Conservation (phyloP, 768 basidiomycete genomes). For the Leccinum rimulosum region DNA sequence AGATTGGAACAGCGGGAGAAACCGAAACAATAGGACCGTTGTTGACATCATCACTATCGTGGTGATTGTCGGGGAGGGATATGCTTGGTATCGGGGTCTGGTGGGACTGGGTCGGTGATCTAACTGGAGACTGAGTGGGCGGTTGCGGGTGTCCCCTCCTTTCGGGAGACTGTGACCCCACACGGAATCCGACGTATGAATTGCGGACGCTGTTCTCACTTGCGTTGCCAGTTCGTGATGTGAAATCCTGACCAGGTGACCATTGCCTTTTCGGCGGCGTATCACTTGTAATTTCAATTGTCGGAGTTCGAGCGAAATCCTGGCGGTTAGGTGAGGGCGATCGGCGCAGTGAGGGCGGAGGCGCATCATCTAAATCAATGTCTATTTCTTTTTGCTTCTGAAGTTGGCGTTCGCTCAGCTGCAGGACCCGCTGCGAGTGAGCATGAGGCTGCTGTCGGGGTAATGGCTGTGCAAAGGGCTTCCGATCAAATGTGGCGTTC, state of each 20-base stretch:
- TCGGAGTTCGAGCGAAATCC: conserved; percentile 18
- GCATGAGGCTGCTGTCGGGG: conserved; percentile 10
- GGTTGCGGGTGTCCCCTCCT: conserved; percentile 7
- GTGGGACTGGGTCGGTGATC: conserved; percentile 4
- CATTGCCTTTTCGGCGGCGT: conserved; percentile 28
- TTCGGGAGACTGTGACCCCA: conserved; percentile 18
- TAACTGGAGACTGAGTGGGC: background rate
- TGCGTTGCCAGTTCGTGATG: conserved; percentile 11
- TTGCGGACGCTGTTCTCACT: conserved; percentile 8
- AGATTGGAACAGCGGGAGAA: conserved; percentile 24
- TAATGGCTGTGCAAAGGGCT: conserved; percentile 12
- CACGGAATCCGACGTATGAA: conserved; percentile 5
- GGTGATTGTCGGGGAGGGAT: conserved; percentile 28
- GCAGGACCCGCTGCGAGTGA: conserved; percentile 14
- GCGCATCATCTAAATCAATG: conserved; percentile 43
- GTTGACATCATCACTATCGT: conserved; percentile 1
- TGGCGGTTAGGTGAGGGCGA: conserved; percentile 31
- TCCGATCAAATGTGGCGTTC: conserved; percentile 25
- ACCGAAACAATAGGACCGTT: conserved; percentile 29
- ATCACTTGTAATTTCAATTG: conserved; percentile 30
- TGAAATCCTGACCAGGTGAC: conserved; percentile 23
- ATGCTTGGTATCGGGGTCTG: conserved; percentile 45
- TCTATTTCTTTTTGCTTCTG: conserved; percentile 23
- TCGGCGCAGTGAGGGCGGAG: conserved; percentile 40
- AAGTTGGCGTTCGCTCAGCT: conserved; percentile 25